Base-by-base conservation (phyloP, 345 rosid species). In the Euphorbia tirucalli region DNA sequence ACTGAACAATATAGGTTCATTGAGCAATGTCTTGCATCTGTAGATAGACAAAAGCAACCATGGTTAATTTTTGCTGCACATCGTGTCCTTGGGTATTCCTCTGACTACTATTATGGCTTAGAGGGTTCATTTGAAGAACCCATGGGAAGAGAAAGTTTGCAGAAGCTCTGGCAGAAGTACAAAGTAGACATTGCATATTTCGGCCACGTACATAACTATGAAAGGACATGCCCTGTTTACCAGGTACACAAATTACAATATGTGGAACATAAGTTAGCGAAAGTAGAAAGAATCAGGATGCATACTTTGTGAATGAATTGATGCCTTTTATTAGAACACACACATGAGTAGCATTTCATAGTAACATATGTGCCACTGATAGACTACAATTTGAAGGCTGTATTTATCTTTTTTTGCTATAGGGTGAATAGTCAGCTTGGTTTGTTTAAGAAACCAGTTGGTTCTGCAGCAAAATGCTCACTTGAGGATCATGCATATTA, bases 161-260 rank as follows among this genome's bases (percentile, higher is more conserved):
- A 92, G 79, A 88, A 75, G 76, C 88, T 91, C 22, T 91, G 95
- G 97, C 93, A 89, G 80, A 92, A 88, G 74, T 87, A 92, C 84
- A 89, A 84, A 78, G 97, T 92, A 13, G 96, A 90, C 82, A 80
- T 89, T 37, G 93, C 93, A 55, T 89, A 87, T 75, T 92, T 65
- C 14, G 97, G 97, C 32, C 93, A 92, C 66, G 84, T 92, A 70
- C 97, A 92, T 65, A 92, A 92, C 86, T 92, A 92, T 41, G 96
- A 88, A 80, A 80, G 96, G 70, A 82, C 91, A 14, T 92, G 97
- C 73, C 96, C 92, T 30, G 70, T 92, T 46, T 90, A 92, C 76
- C 79, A 92, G 94, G 91, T 91, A 81, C 18, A 3, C 41, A 66
- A 7, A 61, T 11, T 35, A 10, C 46, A 19, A 43, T 39, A 31